A percentile compares a stretch with the other conserved stretches of the same genome.
Conservation (phyloP, 257 asterid genomes). For the Striga asiatica region DNA sequence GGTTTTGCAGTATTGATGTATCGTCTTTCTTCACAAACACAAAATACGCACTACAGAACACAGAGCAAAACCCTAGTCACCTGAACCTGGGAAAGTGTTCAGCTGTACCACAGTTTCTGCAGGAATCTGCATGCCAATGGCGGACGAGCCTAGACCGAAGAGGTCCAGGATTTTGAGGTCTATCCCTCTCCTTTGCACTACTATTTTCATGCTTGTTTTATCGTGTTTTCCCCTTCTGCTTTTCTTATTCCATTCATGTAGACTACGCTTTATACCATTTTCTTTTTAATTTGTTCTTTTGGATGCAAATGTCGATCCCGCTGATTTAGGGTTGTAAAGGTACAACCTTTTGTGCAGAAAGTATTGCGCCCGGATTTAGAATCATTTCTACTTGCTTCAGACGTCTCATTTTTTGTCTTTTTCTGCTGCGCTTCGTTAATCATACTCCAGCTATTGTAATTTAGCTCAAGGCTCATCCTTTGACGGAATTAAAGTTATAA, state of each 20-base stretch:
- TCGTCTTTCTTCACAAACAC: not conserved
- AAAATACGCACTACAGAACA: not conserved
- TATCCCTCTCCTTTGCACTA: not conserved
- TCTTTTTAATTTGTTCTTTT: not conserved
- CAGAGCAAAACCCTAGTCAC: slow-evolving; percentile 19
- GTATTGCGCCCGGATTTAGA: not conserved
- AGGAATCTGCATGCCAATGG: slow-evolving; percentile 31
- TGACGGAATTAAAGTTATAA: not conserved
- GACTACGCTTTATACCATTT: not conserved
- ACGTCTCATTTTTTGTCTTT: not conserved
- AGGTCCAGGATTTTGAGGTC: slow-evolving; percentile 55
- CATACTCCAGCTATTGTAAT: not conserved
- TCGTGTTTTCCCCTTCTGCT: not conserved
- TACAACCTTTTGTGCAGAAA: slow-evolving; percentile 12
- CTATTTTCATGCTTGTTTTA: not conserved
- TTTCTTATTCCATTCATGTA: not conserved
- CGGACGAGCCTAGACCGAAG: slow-evolving; percentile 37
- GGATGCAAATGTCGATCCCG: not conserved
- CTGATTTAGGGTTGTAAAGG: slow-evolving; percentile 15
- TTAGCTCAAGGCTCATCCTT: not conserved
- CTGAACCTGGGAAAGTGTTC: not conserved
- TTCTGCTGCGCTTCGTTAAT: not conserved
- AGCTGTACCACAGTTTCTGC: not conserved
- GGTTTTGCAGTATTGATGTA: not conserved
- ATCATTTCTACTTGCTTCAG: not conserved